phyloP scores from a whole-genome alignment of 2,329 filamentous ascomycete species.

The Fusarium heterosporum region DNA sequence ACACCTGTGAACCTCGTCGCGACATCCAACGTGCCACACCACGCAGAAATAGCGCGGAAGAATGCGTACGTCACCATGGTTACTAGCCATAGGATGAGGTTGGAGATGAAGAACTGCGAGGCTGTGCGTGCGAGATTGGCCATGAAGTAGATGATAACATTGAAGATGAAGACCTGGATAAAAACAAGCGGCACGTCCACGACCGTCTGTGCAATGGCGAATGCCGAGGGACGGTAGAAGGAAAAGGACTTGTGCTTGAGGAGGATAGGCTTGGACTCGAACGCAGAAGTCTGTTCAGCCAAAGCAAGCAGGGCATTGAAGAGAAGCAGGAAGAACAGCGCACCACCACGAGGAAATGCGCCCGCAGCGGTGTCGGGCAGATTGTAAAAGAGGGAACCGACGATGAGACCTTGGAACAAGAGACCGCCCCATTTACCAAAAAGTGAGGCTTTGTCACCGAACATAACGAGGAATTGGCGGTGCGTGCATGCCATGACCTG shows the following conservation, averaged over 20 bases:
- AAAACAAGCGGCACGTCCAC: constrained; percentile 72
- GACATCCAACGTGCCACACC: constrained; percentile 70
- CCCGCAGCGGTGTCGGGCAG: constrained; percentile 68
- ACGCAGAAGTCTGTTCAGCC: constrained; percentile 76
- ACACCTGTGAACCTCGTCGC: constrained; percentile 70
- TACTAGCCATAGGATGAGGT: constrained; percentile 69
- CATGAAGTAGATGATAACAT: constrained; percentile 82
- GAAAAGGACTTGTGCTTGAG: constrained; percentile 78
- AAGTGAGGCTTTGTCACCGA: constrained; percentile 79
- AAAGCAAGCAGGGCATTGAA: constrained; percentile 75
- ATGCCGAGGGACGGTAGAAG: constrained; percentile 71
- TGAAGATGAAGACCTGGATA: constrained; percentile 74
- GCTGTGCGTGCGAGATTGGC: constrained; percentile 74
- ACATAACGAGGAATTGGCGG: constrained; percentile 82
- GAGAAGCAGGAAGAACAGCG: constrained; percentile 64
- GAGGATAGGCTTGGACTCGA: constrained; percentile 72
- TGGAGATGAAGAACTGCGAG: constrained; percentile 75
- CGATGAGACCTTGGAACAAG: constrained; percentile 78
- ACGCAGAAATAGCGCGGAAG: constrained; percentile 69
- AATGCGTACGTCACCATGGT: constrained; percentile 69
- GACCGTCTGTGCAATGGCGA: constrained; percentile 67
- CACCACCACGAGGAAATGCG: constrained; percentile 68
- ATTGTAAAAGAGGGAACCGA: constrained; percentile 83
- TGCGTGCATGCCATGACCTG: constrained; percentile 78
- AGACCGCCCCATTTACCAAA: constrained; percentile 86